Evolutionary conservation across 192 early-diverging fungal genomes (phyloP), one percentile per base, ranked within the genome.

Genomic region (Borealophlyctis nickersoniae): DNA sequence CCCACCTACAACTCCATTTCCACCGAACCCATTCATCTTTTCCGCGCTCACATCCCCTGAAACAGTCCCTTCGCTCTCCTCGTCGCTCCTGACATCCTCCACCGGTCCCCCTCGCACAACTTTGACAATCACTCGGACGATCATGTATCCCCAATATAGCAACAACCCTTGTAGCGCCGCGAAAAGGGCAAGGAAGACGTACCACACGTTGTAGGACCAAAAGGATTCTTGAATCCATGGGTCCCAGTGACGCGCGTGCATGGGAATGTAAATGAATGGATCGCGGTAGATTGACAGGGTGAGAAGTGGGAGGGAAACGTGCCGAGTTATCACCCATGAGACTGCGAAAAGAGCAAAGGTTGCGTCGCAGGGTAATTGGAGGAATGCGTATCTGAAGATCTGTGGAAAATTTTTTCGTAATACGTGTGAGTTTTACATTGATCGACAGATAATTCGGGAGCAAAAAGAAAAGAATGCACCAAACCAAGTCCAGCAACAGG

Each of bases 121-220:
- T 57, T 81, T 78, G 72, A 82, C 56, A 24, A 86, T 73, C 5
- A 91, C 83, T 34, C 68, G 74, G n/a, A 86, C 32, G 61, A 93
- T 88, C 80, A 91, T 75, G 28, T 73, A 57, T 56, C 91, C 86
- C 91, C 91, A 93, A 71, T 86, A 91, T 45, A 89, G 66, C 35
- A 93, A 76, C 29, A 93, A 69, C 4, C 77, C 56, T 73, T 93
- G 83, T 51, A 93, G 71, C 3, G 81, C 58, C 16, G 76, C 72
- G 23, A 93, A 77, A 3, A 91, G 62, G 2, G 70, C 73, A 58
- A 90, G 73, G 53, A 70, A 70, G 33, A 55, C 16, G 26, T 39
- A 70, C 26, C 56, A 70, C 5, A 63, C 54, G 2, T 64, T 64
- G 27, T 31, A 51, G 58, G 66, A 68, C 48, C 59, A 68, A 22